A percentile compares a stretch with the other conserved stretches of the same genome.
These are phyloP conservation scores for Pseudogymnoascus sp. DNA, from an alignment of 2,329 filamentous ascomycete species.

Conservation along the genomic window DNA sequence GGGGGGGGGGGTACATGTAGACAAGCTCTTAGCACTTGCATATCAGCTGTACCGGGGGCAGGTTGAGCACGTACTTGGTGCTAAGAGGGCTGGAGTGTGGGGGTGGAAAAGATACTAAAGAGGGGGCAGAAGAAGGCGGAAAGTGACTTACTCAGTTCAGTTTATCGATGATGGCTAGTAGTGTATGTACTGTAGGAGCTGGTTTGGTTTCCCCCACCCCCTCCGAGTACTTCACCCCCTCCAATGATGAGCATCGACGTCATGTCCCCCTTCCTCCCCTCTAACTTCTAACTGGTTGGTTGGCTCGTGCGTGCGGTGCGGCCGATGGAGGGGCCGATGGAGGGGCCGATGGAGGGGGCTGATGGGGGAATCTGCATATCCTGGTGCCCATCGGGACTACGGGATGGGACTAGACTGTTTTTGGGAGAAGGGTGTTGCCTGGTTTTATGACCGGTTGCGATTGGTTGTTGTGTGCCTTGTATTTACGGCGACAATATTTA, in stretches of 20 bases:
- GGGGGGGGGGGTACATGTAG: neutral
- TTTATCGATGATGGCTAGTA: neutral
- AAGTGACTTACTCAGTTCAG: no score
- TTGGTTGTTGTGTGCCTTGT: neutral
- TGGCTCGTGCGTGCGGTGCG: neutral
- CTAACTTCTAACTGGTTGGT: neutral
- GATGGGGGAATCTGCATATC: neutral
- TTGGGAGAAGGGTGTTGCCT: neutral
- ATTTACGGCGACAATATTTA: no score
- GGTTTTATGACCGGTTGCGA: neutral
- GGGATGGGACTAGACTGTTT: neutral
- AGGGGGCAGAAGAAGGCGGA: no score
- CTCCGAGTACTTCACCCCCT: neutral
- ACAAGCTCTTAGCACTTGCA: neutral
- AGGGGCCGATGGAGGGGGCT: no score
- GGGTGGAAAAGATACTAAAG: no score
- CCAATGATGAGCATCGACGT: neutral
- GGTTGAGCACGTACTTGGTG: neutral
- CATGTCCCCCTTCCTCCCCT: neutral
- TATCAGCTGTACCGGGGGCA: constrained; percentile 2
- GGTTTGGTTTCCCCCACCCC: neutral
- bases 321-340: no score
- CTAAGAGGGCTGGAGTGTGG: neutral
- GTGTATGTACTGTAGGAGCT: neutral
- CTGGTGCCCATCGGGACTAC: neutral